phyloP scores from a whole-genome alignment of 768 basidiomycete genomes.

The Tricholoma furcatifolium region DNA sequence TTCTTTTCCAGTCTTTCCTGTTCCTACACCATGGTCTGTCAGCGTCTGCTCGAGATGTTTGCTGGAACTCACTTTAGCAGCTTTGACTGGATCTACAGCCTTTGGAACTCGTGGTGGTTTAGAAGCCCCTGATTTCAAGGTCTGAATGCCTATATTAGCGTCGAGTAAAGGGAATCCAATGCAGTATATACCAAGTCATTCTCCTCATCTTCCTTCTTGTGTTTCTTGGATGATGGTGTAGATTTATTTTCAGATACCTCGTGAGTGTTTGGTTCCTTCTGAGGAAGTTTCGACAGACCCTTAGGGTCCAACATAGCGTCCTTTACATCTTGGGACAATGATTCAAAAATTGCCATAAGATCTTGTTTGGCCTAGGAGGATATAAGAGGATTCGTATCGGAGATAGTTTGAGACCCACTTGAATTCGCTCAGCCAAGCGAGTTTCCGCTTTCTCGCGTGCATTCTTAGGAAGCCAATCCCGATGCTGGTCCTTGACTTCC shows the following conservation, averaged over 20 bases:
- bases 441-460: slow-evolving; percentile 59
- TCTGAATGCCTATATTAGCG: slow-evolving; percentile 3
- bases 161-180: too few relatives aligned
- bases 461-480: slow-evolving; percentile 67
- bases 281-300: slow-evolving; percentile 32
- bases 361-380: slow-evolving; percentile 54
- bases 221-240: slow-evolving; percentile 28
- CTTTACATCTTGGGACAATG: slow-evolving; percentile 56
- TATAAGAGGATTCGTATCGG: neutral
- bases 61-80: slow-evolving; percentile 45
- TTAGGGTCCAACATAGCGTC: slow-evolving; percentile 56
- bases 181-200: slow-evolving; percentile 36
- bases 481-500: slow-evolving; percentile 68
- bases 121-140: slow-evolving; percentile 10
- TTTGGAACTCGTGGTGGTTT: slow-evolving; percentile 48
- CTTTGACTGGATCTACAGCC: slow-evolving; percentile 53
- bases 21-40: slow-evolving; percentile 42
- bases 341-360: slow-evolving; percentile 52
- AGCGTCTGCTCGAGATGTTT: neutral
- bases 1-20: slow-evolving; percentile 70
- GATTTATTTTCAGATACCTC: slow-evolving; percentile 25
- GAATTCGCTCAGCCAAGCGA: slow-evolving; percentile 61
- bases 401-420: slow-evolving; percentile 40
- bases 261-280: slow-evolving; percentile 30
- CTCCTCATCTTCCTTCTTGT: slow-evolving; percentile 36